Conservation (phyloP, 768 basidiomycete genomes). For the Hygrophoropsis aurantiaca region DNA sequence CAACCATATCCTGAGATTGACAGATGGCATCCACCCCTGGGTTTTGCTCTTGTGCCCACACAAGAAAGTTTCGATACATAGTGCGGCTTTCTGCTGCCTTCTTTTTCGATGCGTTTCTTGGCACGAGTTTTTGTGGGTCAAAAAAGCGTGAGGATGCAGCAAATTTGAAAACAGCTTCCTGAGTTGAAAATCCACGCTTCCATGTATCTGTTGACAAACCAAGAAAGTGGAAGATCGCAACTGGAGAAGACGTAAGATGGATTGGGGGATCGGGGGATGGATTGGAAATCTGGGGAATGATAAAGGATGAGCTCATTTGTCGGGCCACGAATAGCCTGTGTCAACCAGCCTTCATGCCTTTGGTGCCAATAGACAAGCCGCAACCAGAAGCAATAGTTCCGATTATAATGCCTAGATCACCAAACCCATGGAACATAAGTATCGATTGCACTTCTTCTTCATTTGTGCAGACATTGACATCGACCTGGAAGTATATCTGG, state of each 20-base stretch:
- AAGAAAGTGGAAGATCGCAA: constrained; percentile 53
- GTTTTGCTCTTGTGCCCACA: constrained; percentile 39
- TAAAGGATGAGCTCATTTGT: constrained; percentile 11
- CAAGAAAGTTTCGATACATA: constrained; percentile 62
- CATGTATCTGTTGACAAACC: constrained; percentile 54
- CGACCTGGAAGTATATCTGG: constrained; percentile 49
- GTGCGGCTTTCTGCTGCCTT: constrained; percentile 46
- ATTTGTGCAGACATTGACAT: constrained; percentile 58
- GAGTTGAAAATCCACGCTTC: constrained; percentile 53
- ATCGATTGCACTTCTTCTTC: constrained; percentile 49
- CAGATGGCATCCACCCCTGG: constrained; percentile 11
- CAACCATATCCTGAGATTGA: constrained; percentile 22
- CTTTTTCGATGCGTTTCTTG: constrained; percentile 35
- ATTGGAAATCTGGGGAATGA: constrained; percentile 29
- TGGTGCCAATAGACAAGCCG: constrained; percentile 49
- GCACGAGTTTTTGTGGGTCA: constrained; percentile 37
- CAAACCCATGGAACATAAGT: constrained; percentile 61
- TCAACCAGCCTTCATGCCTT: constrained; percentile 62
- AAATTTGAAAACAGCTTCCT: constrained; percentile 59
- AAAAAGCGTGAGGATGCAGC: constrained; percentile 54
- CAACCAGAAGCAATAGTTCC: constrained; percentile 51
- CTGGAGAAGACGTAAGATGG: constrained; percentile 48
- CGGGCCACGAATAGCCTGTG: too few relatives aligned
- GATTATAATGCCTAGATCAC: constrained; percentile 72
- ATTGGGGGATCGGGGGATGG: constrained; percentile 39